Evolutionary conservation across 345 rosid species (phyloP).

Genomic region (Ceriops zippeliana): DNA sequence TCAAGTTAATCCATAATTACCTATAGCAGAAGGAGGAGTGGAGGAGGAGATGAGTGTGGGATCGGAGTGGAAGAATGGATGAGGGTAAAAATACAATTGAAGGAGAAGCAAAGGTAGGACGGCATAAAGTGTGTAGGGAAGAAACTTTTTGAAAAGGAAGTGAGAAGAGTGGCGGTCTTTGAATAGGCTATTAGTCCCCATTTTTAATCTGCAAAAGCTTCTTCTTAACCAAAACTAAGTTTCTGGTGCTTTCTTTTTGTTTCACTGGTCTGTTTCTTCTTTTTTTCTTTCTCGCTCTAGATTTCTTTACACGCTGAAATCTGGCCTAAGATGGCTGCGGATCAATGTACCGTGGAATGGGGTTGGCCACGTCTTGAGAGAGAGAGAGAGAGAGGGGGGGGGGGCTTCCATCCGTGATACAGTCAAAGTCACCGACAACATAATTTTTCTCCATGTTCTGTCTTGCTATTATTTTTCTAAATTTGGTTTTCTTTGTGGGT

Average conservation of each 20-base stretch:
- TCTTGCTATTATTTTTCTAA: background rate
- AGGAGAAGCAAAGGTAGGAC: slow-evolving; percentile 41
- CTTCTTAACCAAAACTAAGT: background rate
- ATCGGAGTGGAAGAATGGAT: slow-evolving; percentile 13
- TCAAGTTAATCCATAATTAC: slow-evolving; percentile 13
- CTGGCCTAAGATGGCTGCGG: background rate
- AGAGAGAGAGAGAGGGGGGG: background rate
- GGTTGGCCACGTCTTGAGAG: background rate
- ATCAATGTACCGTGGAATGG: background rate
- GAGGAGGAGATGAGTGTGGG: slow-evolving; percentile 21
- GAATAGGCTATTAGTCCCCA: slow-evolving; percentile 40
- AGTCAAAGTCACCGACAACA: slow-evolving; percentile 8
- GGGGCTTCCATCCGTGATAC: too few species aligned
- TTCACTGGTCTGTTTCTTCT: background rate
- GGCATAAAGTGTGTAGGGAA: slow-evolving; percentile 42
- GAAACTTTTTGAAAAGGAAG: slow-evolving; percentile 35
- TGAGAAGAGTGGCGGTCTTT: slow-evolving; percentile 27
- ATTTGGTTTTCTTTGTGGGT: background rate
- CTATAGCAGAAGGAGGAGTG: slow-evolving; percentile 19
- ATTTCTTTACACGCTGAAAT: background rate
- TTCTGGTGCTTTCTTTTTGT: background rate
- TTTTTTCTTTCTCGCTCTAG: background rate
- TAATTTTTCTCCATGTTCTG: background rate
- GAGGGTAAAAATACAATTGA: slow-evolving; percentile 46
- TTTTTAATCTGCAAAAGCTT: slow-evolving; percentile 6